These are phyloP conservation scores for Trichoderma koningiopsis DNA, from an alignment of 2,329 filamentous ascomycete species.

Conservation along the genomic window DNA sequence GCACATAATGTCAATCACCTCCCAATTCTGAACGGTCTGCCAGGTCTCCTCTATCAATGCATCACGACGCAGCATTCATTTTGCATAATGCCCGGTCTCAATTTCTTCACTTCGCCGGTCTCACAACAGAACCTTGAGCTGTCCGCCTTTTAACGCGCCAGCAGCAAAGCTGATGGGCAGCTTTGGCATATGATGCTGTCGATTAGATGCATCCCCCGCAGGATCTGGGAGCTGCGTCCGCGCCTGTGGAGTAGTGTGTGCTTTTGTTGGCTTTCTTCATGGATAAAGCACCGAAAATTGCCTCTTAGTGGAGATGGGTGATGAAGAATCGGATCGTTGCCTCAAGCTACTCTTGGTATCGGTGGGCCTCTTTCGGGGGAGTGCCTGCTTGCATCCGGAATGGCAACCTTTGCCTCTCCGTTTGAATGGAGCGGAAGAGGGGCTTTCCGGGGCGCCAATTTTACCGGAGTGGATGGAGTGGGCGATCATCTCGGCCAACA, in stretches of 20 bases:
- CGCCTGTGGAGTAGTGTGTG: background rate
- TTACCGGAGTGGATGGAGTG: background rate
- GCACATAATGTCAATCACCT: background rate
- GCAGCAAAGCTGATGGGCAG: background rate
- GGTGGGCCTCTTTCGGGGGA: background rate
- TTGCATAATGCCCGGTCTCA: background rate
- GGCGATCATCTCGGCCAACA: background rate
- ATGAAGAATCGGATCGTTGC: background rate
- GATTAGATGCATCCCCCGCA: background rate
- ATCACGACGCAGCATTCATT: background rate
- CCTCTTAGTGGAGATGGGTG: background rate
- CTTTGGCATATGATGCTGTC: background rate
- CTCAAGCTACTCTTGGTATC: background rate
- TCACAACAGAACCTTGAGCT: background rate
- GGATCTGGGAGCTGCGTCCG: background rate
- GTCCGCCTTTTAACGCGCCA: conserved; percentile 2
- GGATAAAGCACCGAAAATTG: background rate
- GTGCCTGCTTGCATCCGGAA: background rate
- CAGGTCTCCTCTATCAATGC: background rate
- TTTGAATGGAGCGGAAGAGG: background rate
- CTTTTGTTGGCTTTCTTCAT: background rate
- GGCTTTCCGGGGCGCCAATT: background rate
- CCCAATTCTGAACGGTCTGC: background rate
- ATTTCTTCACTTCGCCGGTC: background rate
- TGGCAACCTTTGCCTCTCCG: background rate